phyloP scores from a whole-genome alignment of 2,329 filamentous ascomycete genomes.

The Rhynchosporium secalis region DNA sequence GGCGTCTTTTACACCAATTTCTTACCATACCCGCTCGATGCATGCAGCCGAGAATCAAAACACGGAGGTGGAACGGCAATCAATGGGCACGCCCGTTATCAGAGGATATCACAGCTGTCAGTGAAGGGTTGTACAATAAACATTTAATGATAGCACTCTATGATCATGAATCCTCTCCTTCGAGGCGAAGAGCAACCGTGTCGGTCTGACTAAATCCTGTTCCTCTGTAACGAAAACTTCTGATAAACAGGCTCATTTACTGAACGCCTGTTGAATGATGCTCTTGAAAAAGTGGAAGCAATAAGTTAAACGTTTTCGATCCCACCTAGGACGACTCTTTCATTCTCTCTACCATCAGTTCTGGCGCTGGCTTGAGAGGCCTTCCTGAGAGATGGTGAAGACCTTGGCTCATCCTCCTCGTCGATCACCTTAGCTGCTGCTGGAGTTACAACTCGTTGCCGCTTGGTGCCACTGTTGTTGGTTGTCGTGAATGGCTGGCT shows the following conservation, averaged over 20 bases:
- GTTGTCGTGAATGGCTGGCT: constrained; percentile 24
- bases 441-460: constrained; percentile 49
- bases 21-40: constrained; percentile 34
- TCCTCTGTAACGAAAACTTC: constrained; percentile 2
- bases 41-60: constrained; percentile 19
- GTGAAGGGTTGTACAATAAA: constrained; percentile 25
- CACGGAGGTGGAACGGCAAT: constrained; percentile 14
- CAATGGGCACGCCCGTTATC: constrained; percentile 14
- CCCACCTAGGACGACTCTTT: constrained; percentile 29
- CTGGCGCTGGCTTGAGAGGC: constrained; percentile 26
- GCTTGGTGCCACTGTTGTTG: constrained; percentile 42
- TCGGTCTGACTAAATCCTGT: background rate
- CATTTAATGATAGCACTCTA: constrained; percentile 23
- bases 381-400: constrained; percentile 34
- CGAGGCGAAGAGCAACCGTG: background rate
- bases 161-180: constrained; percentile 5
- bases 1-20: constrained; percentile 30
- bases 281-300: background rate
- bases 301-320: constrained; percentile 32
- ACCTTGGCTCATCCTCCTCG: constrained; percentile 49
- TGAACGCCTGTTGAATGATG: background rate
- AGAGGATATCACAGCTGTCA: constrained; percentile 12
- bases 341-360: constrained; percentile 25
- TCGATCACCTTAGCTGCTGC: constrained; percentile 49
- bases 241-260: background rate